Evolutionary conservation across 139 green algal species (phyloP).

Genomic region (Micractinium sp.): DNA sequence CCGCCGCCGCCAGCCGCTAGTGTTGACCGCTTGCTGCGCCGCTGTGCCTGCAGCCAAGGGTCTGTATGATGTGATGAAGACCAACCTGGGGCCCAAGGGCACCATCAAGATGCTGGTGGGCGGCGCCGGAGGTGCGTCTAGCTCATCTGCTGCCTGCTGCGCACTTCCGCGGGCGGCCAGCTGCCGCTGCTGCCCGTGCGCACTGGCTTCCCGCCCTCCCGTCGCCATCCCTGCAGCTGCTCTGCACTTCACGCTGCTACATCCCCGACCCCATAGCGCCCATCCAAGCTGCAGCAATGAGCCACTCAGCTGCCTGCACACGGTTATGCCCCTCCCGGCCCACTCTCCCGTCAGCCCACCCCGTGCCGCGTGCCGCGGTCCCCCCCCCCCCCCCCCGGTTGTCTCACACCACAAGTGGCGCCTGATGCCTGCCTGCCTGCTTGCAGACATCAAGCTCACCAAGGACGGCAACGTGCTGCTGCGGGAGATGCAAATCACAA

Average conservation of each 20-base stretch:
- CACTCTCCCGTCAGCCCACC: neutral
- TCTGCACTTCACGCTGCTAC: no score
- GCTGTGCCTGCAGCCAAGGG: conserved; percentile 80
- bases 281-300: no score
- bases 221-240: no score
- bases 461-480: conserved; percentile 98
- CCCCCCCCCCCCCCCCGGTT: neutral
- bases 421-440: neutral
- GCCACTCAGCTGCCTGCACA: no score
- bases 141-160: neutral
- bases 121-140: conserved; percentile 80
- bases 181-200: no score
- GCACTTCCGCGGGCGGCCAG: no score
- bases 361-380: no score
- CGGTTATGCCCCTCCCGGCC: no score
- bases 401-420: no score
- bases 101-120: conserved; percentile 99
- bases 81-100: conserved; percentile 95
- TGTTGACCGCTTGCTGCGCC: neutral
- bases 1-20: neutral
- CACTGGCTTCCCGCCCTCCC: no score
- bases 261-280: no score
- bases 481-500: conserved; percentile 99
- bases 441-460: conserved; percentile 96
- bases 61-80: conserved; percentile 98